A percentile compares a stretch with the other conserved stretches of the same genome.
Evolutionary conservation across 1,284 basidiomycete genomes (phyloP).

Genomic region (Tremellales sp.): DNA sequence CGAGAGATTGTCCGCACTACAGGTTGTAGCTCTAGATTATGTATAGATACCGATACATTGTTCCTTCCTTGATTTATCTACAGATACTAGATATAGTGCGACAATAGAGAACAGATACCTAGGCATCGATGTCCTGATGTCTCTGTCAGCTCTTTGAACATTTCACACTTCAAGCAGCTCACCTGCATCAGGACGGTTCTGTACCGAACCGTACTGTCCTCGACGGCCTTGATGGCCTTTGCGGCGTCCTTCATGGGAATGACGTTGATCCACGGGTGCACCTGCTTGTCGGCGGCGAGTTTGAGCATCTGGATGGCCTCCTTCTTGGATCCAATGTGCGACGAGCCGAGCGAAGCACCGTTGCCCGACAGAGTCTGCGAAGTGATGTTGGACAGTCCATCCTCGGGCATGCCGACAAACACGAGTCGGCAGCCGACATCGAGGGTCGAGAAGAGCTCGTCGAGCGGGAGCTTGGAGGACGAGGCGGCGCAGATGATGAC

Average conservation of each 20-base stretch:
- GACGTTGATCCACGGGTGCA: slow-evolving; percentile 56
- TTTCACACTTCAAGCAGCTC: slow-evolving; percentile 1
- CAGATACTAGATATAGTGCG: neutral
- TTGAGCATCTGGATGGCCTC: slow-evolving; percentile 61
- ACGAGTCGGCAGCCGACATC: slow-evolving; percentile 57
- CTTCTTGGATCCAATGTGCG: slow-evolving; percentile 61
- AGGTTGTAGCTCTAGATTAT: too few relatives aligned
- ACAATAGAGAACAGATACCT: neutral
- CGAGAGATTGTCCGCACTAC: too few relatives aligned
- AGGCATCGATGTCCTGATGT: neutral
- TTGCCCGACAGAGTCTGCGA: slow-evolving; percentile 48
- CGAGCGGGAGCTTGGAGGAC: slow-evolving; percentile 49
- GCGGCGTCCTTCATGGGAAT: slow-evolving; percentile 58
- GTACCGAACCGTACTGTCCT: slow-evolving; percentile 57
- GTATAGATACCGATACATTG: too few relatives aligned
- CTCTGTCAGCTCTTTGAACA: neutral
- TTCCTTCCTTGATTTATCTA: too few relatives aligned
- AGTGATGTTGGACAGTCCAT: slow-evolving; percentile 39
- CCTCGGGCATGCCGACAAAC: slow-evolving; percentile 54
- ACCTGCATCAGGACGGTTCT: slow-evolving; percentile 54
- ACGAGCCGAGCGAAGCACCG: slow-evolving; percentile 50
- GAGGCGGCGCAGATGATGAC: slow-evolving; percentile 59
- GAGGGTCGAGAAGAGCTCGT: slow-evolving; percentile 53
- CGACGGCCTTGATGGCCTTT: slow-evolving; percentile 56
- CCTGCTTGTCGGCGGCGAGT: slow-evolving; percentile 57